A percentile compares a stretch with the other conserved stretches of the same genome.
Conservation (phyloP, 129 eudicot species). For the Silybum marianum region DNA sequence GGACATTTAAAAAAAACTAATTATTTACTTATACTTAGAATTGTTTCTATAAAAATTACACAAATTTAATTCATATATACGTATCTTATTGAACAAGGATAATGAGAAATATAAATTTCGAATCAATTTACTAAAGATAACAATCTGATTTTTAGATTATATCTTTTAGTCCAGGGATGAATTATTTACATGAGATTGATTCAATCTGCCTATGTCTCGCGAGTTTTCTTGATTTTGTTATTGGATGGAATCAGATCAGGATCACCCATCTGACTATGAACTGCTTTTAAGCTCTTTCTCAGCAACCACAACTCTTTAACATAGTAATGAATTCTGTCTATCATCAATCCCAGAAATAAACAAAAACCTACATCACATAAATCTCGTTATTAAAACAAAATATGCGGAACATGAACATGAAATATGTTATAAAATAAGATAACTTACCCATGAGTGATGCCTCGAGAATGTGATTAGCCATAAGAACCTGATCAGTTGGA, state of each 20-base stretch:
- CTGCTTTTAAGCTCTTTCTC: conserved; percentile 57
- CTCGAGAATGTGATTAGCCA: conserved; percentile 57
- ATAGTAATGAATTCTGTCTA: conserved; percentile 82
- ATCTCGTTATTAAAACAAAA: not conserved
- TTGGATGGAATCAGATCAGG: conserved; percentile 26
- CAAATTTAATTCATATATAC: not conserved
- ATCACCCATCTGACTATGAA: conserved; percentile 36
- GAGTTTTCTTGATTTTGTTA: conserved; percentile 34
- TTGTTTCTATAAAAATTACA: not conserved
- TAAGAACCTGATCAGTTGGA: conserved; percentile 75
- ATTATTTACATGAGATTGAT: conserved; percentile 18
- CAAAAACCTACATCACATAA: conserved; percentile 52
- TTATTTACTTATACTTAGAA: not conserved
- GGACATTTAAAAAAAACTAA: not conserved
- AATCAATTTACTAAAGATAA: not conserved
- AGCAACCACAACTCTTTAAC: conserved; percentile 61
- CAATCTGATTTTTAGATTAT: not conserved
- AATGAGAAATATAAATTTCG: not conserved
- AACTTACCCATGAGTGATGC: conserved; percentile 73
- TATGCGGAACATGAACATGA: not conserved
- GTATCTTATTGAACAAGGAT: not conserved
- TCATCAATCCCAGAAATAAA: conserved; percentile 67
- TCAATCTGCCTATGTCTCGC: conserved; percentile 7
- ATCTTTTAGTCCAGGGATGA: not conserved
- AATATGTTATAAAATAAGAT: not conserved